Conservation (phyloP, 495 filamentous ascomycete species). For the Penicillium arizonense region DNA sequence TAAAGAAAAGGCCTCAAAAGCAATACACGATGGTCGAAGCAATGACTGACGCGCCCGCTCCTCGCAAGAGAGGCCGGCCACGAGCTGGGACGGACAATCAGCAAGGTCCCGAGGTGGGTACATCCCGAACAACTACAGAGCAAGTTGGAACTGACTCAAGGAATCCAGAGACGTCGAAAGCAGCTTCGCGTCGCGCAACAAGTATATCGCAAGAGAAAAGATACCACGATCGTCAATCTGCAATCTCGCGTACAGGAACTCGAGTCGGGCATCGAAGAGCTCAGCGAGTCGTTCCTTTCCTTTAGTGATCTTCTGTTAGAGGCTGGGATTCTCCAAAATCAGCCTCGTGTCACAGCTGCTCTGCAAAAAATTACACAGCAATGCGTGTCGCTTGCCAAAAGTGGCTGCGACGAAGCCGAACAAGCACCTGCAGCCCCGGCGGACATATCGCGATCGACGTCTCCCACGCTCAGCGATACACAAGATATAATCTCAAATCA, state of each 20-base stretch:
- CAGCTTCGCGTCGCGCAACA: constrained; percentile 86
- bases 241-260: constrained; percentile 67
- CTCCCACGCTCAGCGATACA: no score
- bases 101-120: no score
- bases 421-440: no score
- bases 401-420: constrained; percentile 20
- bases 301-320: constrained; percentile 62
- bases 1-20: no score
- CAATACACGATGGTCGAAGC: no score
- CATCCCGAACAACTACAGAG: no score
- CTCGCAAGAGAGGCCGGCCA: no score
- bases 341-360: constrained; percentile 36
- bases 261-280: constrained; percentile 67
- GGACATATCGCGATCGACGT: no score
- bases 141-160: not conserved
- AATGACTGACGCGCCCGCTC: no score
- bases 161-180: constrained; percentile 57
- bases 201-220: constrained; percentile 83
- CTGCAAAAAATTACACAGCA: constrained; percentile 48
- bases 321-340: constrained; percentile 40
- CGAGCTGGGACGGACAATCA: no score
- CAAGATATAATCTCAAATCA: no score
- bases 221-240: constrained; percentile 73
- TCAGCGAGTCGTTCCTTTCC: constrained; percentile 71
- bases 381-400: constrained; percentile 44